Percentiles rank a stretch among this genome's conserved stretches.
phyloP scores from a whole-genome alignment of 352 stramenopile genomes.

The Phytophthora citricola region DNA sequence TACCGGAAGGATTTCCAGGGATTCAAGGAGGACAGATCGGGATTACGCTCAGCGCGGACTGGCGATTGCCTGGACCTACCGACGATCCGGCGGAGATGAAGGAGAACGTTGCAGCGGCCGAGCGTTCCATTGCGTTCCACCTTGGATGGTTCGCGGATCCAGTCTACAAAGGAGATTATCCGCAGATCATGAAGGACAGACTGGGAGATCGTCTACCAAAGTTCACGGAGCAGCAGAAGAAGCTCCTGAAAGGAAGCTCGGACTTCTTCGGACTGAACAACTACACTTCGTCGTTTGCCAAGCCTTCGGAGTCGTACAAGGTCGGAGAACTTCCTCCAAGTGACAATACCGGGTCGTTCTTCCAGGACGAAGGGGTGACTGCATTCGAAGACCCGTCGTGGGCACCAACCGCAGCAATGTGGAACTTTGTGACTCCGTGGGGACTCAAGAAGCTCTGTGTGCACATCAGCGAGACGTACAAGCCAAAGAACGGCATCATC shows the following conservation, averaged over 20 bases:
- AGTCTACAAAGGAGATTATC: conserved; percentile 93
- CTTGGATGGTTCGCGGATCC: conserved; percentile 94
- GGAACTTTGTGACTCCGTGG: conserved; percentile 73
- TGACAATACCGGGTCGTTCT: conserved; percentile 33
- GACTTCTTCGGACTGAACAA: conserved; percentile 97
- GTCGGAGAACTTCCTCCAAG: conserved; percentile 21
- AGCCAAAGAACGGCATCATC: conserved; percentile 72
- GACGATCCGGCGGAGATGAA: conserved; percentile 58
- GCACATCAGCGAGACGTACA: conserved; percentile 91
- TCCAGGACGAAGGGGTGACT: conserved; percentile 52
- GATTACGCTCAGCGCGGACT: conserved; percentile 93
- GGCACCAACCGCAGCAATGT: conserved; percentile 85
- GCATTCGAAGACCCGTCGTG: conserved; percentile 59
- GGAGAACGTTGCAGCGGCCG: conserved; percentile 65
- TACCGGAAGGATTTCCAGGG: conserved; percentile 86
- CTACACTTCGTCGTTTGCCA: conserved; percentile 79
- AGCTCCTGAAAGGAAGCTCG: conserved; percentile 76
- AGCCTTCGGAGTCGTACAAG: conserved; percentile 48
- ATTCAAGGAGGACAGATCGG: conserved; percentile 83
- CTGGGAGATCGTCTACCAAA: conserved; percentile 81
- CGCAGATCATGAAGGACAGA: conserved; percentile 88
- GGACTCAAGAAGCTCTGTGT: conserved; percentile 90
- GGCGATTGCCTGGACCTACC: conserved; percentile 74
- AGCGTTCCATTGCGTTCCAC: conserved; percentile 88
- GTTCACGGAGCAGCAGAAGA: conserved; percentile 89